Evolutionary conservation across 2,329 filamentous ascomycete genomes (phyloP).

Genomic region (Colletotrichum lindemuthianum): DNA sequence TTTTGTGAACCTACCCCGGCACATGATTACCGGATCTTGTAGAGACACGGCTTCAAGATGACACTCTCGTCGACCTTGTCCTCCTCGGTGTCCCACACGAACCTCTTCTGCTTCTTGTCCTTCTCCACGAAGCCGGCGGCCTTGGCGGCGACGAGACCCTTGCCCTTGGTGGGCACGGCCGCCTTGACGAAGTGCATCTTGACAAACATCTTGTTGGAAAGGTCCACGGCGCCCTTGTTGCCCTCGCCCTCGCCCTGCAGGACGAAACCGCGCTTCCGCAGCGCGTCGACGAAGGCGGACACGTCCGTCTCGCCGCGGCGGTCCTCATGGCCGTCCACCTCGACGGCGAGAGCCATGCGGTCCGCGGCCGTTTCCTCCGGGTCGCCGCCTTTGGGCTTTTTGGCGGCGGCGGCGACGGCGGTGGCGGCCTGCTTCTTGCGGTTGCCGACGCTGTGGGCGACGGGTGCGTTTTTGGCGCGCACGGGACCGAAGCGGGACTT

Average conservation of each 20-base stretch:
- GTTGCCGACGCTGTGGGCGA: constrained; percentile 78
- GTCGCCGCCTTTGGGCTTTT: constrained; percentile 56
- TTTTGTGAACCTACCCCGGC: constrained; percentile 7
- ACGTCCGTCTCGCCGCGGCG: constrained; percentile 83
- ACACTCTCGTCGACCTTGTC: constrained; percentile 68
- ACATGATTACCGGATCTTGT: constrained; percentile 78
- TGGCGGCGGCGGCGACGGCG: constrained; percentile 41
- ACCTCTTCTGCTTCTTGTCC: constrained; percentile 63
- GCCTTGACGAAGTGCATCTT: constrained; percentile 94
- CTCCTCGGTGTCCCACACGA: constrained; percentile 66
- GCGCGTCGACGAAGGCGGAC: constrained; percentile 83
- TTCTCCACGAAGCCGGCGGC: constrained; percentile 60
- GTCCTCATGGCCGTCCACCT: constrained; percentile 75
- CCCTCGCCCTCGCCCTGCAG: constrained; percentile 69
- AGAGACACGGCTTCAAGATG: constrained; percentile 92
- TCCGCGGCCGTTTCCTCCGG: constrained; percentile 53
- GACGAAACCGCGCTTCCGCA: constrained; percentile 85
- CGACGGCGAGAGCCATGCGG: constrained; percentile 70
- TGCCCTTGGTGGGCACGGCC: constrained; percentile 78
- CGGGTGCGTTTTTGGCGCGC: constrained; percentile 50
- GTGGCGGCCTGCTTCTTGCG: constrained; percentile 61
- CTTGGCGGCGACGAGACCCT: constrained; percentile 70
- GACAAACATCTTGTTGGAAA: constrained; percentile 98
- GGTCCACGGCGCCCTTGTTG: constrained; percentile 70
- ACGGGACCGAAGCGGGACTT: constrained; percentile 82